These are phyloP conservation scores for Eimeria falciformis DNA, from an alignment of 169 alveolate genomes.

Conservation along the genomic window DNA sequence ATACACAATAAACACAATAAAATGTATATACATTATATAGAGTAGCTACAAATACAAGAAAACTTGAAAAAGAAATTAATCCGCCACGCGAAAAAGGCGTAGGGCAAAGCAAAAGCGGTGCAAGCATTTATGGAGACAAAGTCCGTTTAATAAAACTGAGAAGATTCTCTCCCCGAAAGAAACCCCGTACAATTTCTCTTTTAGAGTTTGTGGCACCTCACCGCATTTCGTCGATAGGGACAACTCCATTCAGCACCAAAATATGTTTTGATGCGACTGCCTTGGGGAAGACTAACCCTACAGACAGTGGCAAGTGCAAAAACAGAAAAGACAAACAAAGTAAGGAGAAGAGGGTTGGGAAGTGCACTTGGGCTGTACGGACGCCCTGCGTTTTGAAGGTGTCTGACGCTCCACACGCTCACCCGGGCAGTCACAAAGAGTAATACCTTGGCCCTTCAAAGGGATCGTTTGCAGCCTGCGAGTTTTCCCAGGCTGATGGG, in stretches of 20 bases:
- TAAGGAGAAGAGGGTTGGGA: neutral
- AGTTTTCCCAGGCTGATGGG: constrained; percentile 98
- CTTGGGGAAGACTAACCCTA: constrained; percentile 98
- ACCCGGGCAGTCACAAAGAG: constrained; percentile 98
- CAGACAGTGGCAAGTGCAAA: constrained; percentile 62
- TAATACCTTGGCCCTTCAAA: constrained; percentile 86
- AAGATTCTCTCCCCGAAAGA: too few relatives aligned
- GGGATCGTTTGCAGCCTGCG: constrained; percentile 96
- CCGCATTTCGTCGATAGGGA: constrained; percentile 96
- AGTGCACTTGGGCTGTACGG: neutral
- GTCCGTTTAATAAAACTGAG: neutral
- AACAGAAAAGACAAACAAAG: neutral
- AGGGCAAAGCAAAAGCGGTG: neutral
- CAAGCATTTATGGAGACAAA: neutral
- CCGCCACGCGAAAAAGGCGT: too few relatives aligned
- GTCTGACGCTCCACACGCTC: too few relatives aligned
- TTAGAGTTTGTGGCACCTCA: too few relatives aligned
- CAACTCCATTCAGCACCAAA: constrained; percentile 97
- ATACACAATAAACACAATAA: too few relatives aligned
- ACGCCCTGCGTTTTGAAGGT: neutral
- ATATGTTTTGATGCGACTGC: constrained; percentile 96
- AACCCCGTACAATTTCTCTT: too few relatives aligned
- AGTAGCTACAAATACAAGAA: too few relatives aligned
- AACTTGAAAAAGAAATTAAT: too few relatives aligned
- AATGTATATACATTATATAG: too few relatives aligned